phyloP scores from a whole-genome alignment of 768 basidiomycete species.

The Paxillus ammoniavirescens region DNA sequence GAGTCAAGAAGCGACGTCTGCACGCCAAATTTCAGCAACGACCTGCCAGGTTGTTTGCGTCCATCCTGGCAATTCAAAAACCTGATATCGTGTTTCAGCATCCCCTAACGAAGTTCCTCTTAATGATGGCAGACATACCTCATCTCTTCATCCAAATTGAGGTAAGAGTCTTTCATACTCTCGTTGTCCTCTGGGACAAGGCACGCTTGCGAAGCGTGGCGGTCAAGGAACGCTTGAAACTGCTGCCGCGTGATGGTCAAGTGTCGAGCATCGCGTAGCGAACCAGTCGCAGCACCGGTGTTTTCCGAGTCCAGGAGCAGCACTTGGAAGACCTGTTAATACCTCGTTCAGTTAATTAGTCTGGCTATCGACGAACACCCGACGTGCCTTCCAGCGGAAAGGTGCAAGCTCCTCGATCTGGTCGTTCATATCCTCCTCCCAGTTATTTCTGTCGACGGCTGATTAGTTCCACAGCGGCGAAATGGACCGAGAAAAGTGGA shows the following conservation, averaged over 20 bases:
- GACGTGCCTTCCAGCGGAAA: conserved; percentile 39
- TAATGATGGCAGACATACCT: conserved; percentile 19
- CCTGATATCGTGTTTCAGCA: conserved; percentile 10
- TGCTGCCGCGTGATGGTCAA: conserved; percentile 35
- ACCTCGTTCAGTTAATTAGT: too few species aligned
- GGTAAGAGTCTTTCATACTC: conserved; percentile 39
- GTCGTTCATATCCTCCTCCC: conserved; percentile 41
- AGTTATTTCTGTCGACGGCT: conserved; percentile 30
- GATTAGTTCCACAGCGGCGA: not conserved
- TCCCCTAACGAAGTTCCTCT: not conserved
- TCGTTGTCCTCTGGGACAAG: conserved; percentile 40
- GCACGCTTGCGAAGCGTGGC: conserved; percentile 28
- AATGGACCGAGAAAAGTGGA: not conserved
- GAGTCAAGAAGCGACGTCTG: conserved; percentile 32
- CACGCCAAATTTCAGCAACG: conserved; percentile 35
- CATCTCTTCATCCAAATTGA: conserved; percentile 40
- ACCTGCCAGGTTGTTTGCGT: conserved; percentile 3
- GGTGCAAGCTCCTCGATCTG: conserved; percentile 33
- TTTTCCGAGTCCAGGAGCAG: conserved; percentile 36
- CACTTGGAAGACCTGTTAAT: conserved; percentile 34
- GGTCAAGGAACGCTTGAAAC: conserved; percentile 35
- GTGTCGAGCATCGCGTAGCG: conserved; percentile 34
- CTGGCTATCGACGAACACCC: not conserved
- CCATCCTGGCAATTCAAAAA: conserved; percentile 37
- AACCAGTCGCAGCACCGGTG: conserved; percentile 29